Percentiles rank a stretch among this genome's conserved stretches.
These are phyloP conservation scores for Zymoseptoria brevis DNA, from an alignment of 2,329 filamentous ascomycete species.

Conservation along the genomic window DNA sequence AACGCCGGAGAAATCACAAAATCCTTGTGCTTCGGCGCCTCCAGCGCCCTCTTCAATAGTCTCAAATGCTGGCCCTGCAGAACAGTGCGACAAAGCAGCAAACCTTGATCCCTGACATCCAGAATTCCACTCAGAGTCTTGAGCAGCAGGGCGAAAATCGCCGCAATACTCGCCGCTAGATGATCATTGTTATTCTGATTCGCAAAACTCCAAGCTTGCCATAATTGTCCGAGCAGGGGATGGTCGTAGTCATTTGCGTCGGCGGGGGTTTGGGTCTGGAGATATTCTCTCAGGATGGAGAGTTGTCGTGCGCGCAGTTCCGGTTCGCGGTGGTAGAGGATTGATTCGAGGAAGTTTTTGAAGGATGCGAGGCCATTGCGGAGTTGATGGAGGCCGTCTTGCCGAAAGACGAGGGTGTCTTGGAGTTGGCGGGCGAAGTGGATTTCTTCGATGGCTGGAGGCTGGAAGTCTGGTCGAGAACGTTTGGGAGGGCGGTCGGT, in stretches of 20 bases:
- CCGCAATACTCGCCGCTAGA: constrained; percentile 70
- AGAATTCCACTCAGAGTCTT: constrained; percentile 67
- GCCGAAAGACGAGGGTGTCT: constrained; percentile 61
- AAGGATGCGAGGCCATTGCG: constrained; percentile 63
- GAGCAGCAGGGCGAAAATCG: constrained; percentile 72
- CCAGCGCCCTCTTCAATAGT: constrained; percentile 68
- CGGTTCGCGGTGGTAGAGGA: constrained; percentile 49
- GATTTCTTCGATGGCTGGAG: constrained; percentile 54
- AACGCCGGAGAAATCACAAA: constrained; percentile 84
- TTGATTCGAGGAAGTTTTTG: constrained; percentile 60
- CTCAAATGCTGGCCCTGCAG: constrained; percentile 75
- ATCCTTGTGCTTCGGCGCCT: constrained; percentile 73
- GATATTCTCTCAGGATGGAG: constrained; percentile 60
- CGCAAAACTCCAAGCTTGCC: constrained; percentile 82
- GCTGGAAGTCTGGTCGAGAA: constrained; percentile 19
- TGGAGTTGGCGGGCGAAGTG: constrained; percentile 58
- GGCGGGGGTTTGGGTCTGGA: constrained; percentile 50
- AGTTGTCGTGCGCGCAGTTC: constrained; percentile 43
- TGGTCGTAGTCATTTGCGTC: constrained; percentile 48
- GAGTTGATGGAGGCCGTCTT: constrained; percentile 55
- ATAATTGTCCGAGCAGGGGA: constrained; percentile 66
- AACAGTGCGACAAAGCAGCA: constrained; percentile 71
- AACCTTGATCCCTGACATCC: constrained; percentile 66
- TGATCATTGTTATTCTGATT: constrained; percentile 71
- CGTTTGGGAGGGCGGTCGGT: constrained; percentile 26